Percentiles rank a stretch among this genome's conserved stretches.
Conservation (phyloP, 148 eudicot species). For the Fallopia convolvulus region DNA sequence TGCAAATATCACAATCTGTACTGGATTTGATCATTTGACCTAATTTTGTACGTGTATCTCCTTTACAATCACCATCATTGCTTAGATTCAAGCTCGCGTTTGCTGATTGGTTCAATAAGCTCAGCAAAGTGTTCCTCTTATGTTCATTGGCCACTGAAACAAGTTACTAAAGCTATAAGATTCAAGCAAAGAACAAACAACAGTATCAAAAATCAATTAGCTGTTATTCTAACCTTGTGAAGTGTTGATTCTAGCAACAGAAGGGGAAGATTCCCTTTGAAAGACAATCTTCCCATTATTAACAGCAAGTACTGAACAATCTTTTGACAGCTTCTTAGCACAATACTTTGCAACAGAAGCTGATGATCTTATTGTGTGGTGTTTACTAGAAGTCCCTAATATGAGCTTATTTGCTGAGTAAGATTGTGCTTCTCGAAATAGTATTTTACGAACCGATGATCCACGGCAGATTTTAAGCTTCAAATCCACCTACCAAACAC, state of each 20-base stretch:
- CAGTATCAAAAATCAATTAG: background rate
- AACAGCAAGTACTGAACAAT: slow-evolving; percentile 71
- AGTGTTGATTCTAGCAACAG: slow-evolving; percentile 12
- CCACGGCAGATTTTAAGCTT: slow-evolving; percentile 94
- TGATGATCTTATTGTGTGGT: slow-evolving; percentile 58
- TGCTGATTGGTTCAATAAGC: slow-evolving; percentile 44
- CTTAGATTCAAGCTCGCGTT: slow-evolving; percentile 30
- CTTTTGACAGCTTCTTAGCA: slow-evolving; percentile 59
- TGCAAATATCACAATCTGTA: slow-evolving; percentile 48
- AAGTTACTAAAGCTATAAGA: background rate
- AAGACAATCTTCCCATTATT: slow-evolving; percentile 79
- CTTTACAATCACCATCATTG: slow-evolving; percentile 21
- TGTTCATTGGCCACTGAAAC: slow-evolving; percentile 40
- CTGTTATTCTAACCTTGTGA: slow-evolving; percentile 28
- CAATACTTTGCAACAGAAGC: slow-evolving; percentile 81
- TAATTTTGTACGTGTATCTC: background rate
- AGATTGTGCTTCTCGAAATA: slow-evolving; percentile 71
- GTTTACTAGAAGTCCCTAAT: slow-evolving; percentile 59
- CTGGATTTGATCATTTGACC: slow-evolving; percentile 11
- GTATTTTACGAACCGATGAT: slow-evolving; percentile 58
- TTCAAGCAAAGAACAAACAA: background rate
- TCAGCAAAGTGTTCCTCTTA: slow-evolving; percentile 38
- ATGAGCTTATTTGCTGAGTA: slow-evolving; percentile 53
- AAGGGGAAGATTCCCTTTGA: slow-evolving; percentile 45
- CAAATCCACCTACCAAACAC: slow-evolving; percentile 75